phyloP scores from a whole-genome alignment of 768 basidiomycete genomes.

The Suillus bovinus region DNA sequence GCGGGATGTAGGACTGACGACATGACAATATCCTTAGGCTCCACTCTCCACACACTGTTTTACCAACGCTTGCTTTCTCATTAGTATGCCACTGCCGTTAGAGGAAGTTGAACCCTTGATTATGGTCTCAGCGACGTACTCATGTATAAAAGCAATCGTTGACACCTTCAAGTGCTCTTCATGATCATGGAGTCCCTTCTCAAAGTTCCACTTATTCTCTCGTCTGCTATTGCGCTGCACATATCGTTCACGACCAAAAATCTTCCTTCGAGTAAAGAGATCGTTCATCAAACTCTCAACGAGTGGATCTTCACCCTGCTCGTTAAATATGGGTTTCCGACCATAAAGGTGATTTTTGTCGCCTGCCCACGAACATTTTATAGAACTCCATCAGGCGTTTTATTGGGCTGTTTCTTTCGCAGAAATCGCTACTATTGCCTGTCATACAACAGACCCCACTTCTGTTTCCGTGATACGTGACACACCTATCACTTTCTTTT shows the following conservation, averaged over 20 bases:
- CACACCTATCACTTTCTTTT: slow-evolving; percentile 8
- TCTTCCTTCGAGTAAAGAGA: slow-evolving; percentile 38
- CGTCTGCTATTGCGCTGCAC: slow-evolving; percentile 43
- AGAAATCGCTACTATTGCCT: slow-evolving; percentile 1
- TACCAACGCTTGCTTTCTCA: background rate
- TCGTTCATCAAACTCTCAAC: slow-evolving; percentile 17
- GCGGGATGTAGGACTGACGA: background rate
- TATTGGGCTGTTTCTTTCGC: slow-evolving; percentile 4
- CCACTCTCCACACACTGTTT: background rate
- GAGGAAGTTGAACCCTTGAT: background rate
- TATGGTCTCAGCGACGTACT: background rate
- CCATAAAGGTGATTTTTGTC: background rate
- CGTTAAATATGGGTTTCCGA: background rate
- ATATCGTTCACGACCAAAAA: slow-evolving; percentile 45
- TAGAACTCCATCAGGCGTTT: background rate
- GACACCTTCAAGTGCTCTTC: background rate
- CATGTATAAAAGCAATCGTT: background rate
- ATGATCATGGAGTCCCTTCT: slow-evolving; percentile 29
- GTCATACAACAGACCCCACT: background rate
- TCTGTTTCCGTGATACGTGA: background rate
- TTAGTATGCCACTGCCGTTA: background rate
- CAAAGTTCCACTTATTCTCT: slow-evolving; percentile 43
- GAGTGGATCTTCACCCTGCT: slow-evolving; percentile 2
- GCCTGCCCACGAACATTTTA: background rate
- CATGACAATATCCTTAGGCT: background rate